phyloP scores from a whole-genome alignment of 1,139 yeast genomes.

The Petasospora rhodanensis region DNA sequence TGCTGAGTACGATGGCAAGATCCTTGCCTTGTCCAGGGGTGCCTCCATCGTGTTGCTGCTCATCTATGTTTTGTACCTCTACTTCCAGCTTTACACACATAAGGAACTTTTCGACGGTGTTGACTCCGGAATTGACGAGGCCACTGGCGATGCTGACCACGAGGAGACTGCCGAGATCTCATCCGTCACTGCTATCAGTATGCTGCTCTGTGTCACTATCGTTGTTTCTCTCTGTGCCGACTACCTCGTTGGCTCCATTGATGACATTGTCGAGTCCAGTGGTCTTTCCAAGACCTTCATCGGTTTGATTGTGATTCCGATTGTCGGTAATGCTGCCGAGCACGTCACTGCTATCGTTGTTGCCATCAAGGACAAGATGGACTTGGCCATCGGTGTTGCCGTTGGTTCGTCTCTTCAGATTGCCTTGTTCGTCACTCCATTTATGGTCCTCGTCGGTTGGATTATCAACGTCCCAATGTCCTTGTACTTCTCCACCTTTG shows the following conservation, averaged over 20 bases:
- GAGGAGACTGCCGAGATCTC: slow-evolving; percentile 32
- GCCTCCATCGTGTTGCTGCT: slow-evolving; percentile 73
- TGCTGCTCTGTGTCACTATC: slow-evolving; percentile 63
- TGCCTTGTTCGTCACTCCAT: slow-evolving; percentile 91
- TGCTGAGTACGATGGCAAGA: slow-evolving; percentile 41
- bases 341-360: slow-evolving; percentile 95
- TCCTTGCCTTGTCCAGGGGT: slow-evolving; percentile 78
- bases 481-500: slow-evolving; percentile 85
- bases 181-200: slow-evolving; percentile 38
- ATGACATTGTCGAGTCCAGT: slow-evolving; percentile 74
- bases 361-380: slow-evolving; percentile 96
- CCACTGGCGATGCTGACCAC: slow-evolving; percentile 10
- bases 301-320: slow-evolving; percentile 89
- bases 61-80: slow-evolving; percentile 73
- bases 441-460: slow-evolving; percentile 94
- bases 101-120: slow-evolving; percentile 50
- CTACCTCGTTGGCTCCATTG: slow-evolving; percentile 87
- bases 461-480: slow-evolving; percentile 86
- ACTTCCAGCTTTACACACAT: slow-evolving; percentile 89
- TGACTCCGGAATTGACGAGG: slow-evolving; percentile 21
- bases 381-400: slow-evolving; percentile 94
- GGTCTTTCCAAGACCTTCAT: slow-evolving; percentile 93
- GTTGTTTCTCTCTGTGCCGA: slow-evolving; percentile 91
- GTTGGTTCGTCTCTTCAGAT: slow-evolving; percentile 96
- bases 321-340: slow-evolving; percentile 98